A percentile compares a stretch with the other conserved stretches of the same genome.
phyloP scores from a whole-genome alignment of 305 asterid genomes.

The Vinca major region DNA sequence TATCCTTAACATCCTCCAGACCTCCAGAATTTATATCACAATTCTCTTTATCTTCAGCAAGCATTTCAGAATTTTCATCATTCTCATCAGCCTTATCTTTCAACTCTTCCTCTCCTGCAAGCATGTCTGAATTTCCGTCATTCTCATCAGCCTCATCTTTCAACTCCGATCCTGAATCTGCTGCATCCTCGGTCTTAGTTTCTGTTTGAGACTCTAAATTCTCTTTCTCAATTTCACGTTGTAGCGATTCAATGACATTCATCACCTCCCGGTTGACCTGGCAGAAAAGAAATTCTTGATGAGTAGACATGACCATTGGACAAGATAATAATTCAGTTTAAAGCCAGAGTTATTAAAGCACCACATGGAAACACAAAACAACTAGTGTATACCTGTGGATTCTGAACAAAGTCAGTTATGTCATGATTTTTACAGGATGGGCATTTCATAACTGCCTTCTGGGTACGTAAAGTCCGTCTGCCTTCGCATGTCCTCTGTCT shows the following conservation, averaged over 20 bases:
- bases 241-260: slow-evolving; percentile 59
- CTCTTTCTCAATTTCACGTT: slow-evolving; percentile 52
- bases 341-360: not conserved
- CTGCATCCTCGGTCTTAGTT: slow-evolving; percentile 19
- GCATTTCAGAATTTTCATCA: slow-evolving; percentile 15
- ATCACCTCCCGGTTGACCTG: slow-evolving; percentile 87
- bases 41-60: slow-evolving; percentile 28
- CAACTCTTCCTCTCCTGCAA: slow-evolving; percentile 26
- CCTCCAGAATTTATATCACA: slow-evolving; percentile 26
- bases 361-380: not conserved
- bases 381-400: slow-evolving; percentile 56
- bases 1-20: slow-evolving; percentile 22
- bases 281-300: slow-evolving; percentile 6
- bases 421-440: slow-evolving; percentile 58
- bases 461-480: slow-evolving; percentile 58
- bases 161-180: slow-evolving; percentile 20
- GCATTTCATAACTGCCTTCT: slow-evolving; percentile 78
- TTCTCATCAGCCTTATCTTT: slow-evolving; percentile 22
- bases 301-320: not conserved
- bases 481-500: slow-evolving; percentile 67
- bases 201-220: slow-evolving; percentile 23
- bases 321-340: not conserved
- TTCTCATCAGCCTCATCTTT: slow-evolving; percentile 25
- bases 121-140: slow-evolving; percentile 8
- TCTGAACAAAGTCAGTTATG: slow-evolving; percentile 66